Evolutionary conservation across 2,329 filamentous ascomycete species (phyloP).

Genomic region (Neonectria punicea): DNA sequence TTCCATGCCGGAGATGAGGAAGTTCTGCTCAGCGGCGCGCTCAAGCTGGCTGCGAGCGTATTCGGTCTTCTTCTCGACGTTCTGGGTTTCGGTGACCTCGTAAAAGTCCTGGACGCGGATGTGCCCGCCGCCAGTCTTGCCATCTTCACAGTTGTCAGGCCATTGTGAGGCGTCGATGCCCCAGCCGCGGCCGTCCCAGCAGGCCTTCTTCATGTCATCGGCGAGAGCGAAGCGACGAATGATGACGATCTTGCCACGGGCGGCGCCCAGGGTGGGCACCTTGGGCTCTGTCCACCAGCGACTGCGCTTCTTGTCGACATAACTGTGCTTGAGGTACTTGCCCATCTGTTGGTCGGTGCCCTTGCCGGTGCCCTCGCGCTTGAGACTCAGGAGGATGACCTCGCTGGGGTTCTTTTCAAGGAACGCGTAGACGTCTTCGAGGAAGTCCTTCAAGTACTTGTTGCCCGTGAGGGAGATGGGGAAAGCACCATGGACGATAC

Average conservation of each 20-base stretch:
- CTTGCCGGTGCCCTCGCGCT: slow-evolving; percentile 87
- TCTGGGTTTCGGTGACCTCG: slow-evolving; percentile 79
- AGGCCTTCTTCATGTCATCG: slow-evolving; percentile 58
- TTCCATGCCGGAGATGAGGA: slow-evolving; percentile 53
- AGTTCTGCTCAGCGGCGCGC: slow-evolving; percentile 68
- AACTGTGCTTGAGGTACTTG: slow-evolving; percentile 77
- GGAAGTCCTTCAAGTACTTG: slow-evolving; percentile 80
- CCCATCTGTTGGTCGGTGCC: slow-evolving; percentile 83
- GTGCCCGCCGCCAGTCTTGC: slow-evolving; percentile 73
- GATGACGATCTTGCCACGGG: slow-evolving; percentile 84
- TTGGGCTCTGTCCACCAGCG: slow-evolving; percentile 83
- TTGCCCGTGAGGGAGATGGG: slow-evolving; percentile 84
- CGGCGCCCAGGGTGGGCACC: slow-evolving; percentile 82
- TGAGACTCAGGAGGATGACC: slow-evolving; percentile 85
- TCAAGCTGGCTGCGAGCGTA: slow-evolving; percentile 80
- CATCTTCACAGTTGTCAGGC: slow-evolving; percentile 90
- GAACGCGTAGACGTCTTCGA: slow-evolving; percentile 78
- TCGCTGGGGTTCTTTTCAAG: slow-evolving; percentile 82
- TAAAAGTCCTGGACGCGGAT: slow-evolving; percentile 96
- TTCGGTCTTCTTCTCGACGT: slow-evolving; percentile 83
- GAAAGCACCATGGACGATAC: slow-evolving; percentile 90
- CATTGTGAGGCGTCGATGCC: slow-evolving; percentile 74
- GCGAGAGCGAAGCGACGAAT: slow-evolving; percentile 82
- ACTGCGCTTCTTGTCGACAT: slow-evolving; percentile 65
- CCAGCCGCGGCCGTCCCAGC: slow-evolving; percentile 63